Base-by-base conservation (phyloP, 1,284 basidiomycete species). In the Testicularia cyperi region DNA sequence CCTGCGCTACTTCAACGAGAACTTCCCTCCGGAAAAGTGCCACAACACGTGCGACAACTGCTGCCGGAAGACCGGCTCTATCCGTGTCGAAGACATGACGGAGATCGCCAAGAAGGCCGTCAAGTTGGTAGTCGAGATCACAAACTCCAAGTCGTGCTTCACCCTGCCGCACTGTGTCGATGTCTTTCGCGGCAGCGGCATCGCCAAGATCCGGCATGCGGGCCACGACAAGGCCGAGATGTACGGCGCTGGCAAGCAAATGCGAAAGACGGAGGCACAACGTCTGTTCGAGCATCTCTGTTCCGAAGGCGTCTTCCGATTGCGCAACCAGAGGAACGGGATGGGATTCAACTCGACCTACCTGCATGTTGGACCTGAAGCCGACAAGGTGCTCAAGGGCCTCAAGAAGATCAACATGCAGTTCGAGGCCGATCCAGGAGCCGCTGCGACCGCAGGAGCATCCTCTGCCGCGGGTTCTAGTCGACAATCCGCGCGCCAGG, bases 41-140 rank as follows among this genome's bases (percentile, higher is more conserved):
- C 77, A 80, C 22, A 79, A 80, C 40, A 80, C 80, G 9, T 92
- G 90, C 72, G 86, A 91, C 77, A 90, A 88, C 62, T 92, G 89
- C 73, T 75, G 56, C 22, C 47, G 58, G 5, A 38, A 44, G 27
- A 30, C 42, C 3, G 62, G 48, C 2, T 31, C 35, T 7, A 36
- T 65, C 27, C 57, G 51, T 6, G 37, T 29, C 13, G 48, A 81
- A 39, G 83, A 90, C 69, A 78, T 85, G 33, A 85, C 84, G 0
- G 69, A 69, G 1, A 76, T 81, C 32, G 84, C 84, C 0, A 75
- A 74, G 31, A 79, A 81, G 40, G 79, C 82, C 6, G 73, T 84
- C 15, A 75, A 77, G n/a, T 78, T 88, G 12, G 80, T 88, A 14
- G 73, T 81, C 40, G 70, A 79, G 22, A 79, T 84, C 45, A 41